These are phyloP conservation scores for Hemileccinum rubropunctum DNA, from an alignment of 768 basidiomycete species.

Conservation along the genomic window DNA sequence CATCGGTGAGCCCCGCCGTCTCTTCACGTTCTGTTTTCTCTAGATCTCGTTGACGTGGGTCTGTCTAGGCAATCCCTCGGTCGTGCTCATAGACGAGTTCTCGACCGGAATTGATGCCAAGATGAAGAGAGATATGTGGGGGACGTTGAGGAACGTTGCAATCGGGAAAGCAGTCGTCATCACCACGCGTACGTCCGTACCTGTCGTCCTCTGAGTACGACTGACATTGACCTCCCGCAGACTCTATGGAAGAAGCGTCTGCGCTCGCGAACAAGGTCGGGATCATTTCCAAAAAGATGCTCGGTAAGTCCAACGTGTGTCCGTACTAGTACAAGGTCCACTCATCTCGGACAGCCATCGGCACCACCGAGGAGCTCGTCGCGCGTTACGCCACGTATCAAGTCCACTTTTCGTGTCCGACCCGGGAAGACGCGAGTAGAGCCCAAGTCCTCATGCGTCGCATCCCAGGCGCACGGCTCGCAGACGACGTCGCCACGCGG, in stretches of 20 bases:
- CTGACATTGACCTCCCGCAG: slow-evolving; percentile 28
- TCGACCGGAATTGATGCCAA: slow-evolving; percentile 81
- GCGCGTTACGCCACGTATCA: slow-evolving; percentile 72
- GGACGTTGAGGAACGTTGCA: slow-evolving; percentile 60
- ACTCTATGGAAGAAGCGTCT: slow-evolving; percentile 85
- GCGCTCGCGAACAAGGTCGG: slow-evolving; percentile 75
- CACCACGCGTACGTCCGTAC: slow-evolving; percentile 55
- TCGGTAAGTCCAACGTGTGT: slow-evolving; percentile 42
- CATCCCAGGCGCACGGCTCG: slow-evolving; percentile 61
- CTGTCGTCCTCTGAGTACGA: no score
- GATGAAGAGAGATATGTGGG: slow-evolving; percentile 85
- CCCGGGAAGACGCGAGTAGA: slow-evolving; percentile 53
- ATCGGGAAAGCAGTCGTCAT: slow-evolving; percentile 69
- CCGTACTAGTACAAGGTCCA: background rate
- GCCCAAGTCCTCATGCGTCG: slow-evolving; percentile 61
- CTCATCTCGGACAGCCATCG: slow-evolving; percentile 47
- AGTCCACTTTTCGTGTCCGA: slow-evolving; percentile 69
- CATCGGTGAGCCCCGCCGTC: slow-evolving; percentile 43
- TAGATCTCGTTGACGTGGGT: background rate
- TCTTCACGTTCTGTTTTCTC: background rate
- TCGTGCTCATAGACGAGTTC: slow-evolving; percentile 80
- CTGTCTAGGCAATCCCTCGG: slow-evolving; percentile 63
- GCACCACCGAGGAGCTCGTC: slow-evolving; percentile 60
- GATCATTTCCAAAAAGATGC: slow-evolving; percentile 67
- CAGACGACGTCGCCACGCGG: slow-evolving; percentile 72